Evolutionary conservation across 305 asterid species (phyloP).

Genomic region (Fraxinus sp.): DNA sequence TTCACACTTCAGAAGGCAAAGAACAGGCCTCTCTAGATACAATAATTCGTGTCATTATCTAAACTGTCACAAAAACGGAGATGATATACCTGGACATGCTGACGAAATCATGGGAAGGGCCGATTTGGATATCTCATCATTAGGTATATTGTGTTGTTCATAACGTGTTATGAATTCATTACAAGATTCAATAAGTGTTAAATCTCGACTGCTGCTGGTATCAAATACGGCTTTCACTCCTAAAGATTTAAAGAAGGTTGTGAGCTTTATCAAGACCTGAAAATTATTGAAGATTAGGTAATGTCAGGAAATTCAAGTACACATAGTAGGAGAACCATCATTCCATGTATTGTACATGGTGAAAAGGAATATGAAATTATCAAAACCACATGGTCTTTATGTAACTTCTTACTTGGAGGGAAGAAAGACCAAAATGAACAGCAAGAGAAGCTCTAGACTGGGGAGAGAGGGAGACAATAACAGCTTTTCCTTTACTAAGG

Average conservation of each 20-base stretch:
- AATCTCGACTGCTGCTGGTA: conserved; percentile 88
- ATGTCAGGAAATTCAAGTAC: conserved; percentile 11
- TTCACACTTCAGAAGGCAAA: neutral
- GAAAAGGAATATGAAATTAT: conserved; percentile 8
- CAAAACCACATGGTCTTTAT: neutral
- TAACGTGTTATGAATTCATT: conserved; percentile 75
- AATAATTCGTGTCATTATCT: neutral
- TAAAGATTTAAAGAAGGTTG: conserved; percentile 78
- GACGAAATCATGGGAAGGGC: conserved; percentile 88
- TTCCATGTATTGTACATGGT: conserved; percentile 9
- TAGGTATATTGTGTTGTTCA: conserved; percentile 40
- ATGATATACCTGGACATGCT: conserved; percentile 81
- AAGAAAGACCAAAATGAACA: conserved; percentile 73
- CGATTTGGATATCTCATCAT: conserved; percentile 40
- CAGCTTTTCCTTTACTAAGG: conserved; percentile 62
- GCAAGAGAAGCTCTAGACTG: conserved; percentile 97
- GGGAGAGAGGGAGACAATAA: conserved; percentile 82
- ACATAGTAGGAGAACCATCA: neutral
- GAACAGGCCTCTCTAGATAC: neutral
- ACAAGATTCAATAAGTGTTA: conserved; percentile 87
- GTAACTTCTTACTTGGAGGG: conserved; percentile 51
- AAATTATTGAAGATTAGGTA: conserved; percentile 9
- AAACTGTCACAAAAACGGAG: neutral
- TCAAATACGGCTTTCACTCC: conserved; percentile 89
- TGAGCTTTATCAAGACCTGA: conserved; percentile 78